These are phyloP conservation scores for Trichocladium antarcticum DNA, from an alignment of 495 filamentous ascomycete species.

Conservation along the genomic window DNA sequence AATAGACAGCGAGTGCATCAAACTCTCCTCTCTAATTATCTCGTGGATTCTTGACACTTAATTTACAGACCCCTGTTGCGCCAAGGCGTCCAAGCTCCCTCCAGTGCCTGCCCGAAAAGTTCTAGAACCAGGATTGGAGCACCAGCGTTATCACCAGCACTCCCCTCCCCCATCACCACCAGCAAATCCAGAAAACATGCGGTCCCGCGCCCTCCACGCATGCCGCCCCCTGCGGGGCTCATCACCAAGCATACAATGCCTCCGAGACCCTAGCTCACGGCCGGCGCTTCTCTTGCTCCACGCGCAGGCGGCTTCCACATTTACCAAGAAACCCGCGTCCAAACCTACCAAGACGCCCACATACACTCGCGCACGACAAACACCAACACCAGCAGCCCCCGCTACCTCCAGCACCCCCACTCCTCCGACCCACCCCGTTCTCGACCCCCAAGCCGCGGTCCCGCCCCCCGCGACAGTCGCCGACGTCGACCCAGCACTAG, in stretches of 20 bases:
- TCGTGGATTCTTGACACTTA: conserved; percentile 54
- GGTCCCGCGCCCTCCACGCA: conserved; percentile 19
- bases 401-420: not conserved
- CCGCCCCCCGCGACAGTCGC: conserved; percentile 24
- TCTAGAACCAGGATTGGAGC: not conserved
- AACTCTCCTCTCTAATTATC: not conserved
- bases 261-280: not conserved
- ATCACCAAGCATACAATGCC: conserved; percentile 6
- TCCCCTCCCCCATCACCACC: conserved; percentile 1
- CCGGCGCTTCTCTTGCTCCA: no score
- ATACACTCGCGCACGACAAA: no score
- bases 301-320: conserved; percentile 4
- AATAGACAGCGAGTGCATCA: no score
- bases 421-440: no score
- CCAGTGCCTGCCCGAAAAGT: not conserved
- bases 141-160: not conserved
- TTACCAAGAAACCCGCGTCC: no score
- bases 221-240: conserved; percentile 12
- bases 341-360: no score
- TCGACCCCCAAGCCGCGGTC: conserved; percentile 26
- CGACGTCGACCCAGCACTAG: conserved; percentile 20
- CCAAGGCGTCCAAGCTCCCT: not conserved
- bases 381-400: not conserved
- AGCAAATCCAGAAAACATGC: conserved; percentile 13
- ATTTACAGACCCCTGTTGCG: conserved; percentile 31